phyloP scores from a whole-genome alignment of 805 yeast genomes.

The Zygoascus bituminiphila region DNA sequence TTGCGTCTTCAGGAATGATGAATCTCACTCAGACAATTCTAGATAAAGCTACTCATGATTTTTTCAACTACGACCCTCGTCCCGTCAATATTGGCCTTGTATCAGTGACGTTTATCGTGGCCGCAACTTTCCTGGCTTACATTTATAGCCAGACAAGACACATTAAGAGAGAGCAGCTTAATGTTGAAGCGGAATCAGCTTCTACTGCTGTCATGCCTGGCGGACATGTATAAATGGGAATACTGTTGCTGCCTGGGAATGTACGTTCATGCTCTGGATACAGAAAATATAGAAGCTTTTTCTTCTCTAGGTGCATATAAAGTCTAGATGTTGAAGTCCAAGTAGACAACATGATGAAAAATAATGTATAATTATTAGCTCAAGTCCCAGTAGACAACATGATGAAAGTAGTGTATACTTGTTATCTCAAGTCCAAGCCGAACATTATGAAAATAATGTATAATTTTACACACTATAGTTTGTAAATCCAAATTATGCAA shows the following conservation, averaged over 20 bases:
- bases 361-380: no score
- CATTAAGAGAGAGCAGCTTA: conserved; percentile 45
- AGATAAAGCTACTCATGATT: conserved; percentile 62
- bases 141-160: conserved; percentile 32
- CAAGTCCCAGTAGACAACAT: no score
- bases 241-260: not conserved
- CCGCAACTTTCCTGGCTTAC: conserved; percentile 22
- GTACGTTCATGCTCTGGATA: not conserved
- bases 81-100: conserved; percentile 64
- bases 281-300: no score
- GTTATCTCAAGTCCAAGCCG: no score
- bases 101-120: conserved; percentile 31
- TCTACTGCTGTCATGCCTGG: conserved; percentile 31
- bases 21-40: conserved; percentile 63
- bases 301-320: not conserved
- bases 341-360: no score
- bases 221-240: not conserved
- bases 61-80: conserved; percentile 64
- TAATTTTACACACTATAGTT: no score
- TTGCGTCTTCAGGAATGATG: conserved; percentile 73
- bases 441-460: no score
- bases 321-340: no score
- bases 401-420: no score
- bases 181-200: conserved; percentile 58
- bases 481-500: no score